A percentile compares a stretch with the other conserved stretches of the same genome.
Conservation (phyloP, 2,329 filamentous ascomycete genomes). For the Penicillium glabrum region DNA sequence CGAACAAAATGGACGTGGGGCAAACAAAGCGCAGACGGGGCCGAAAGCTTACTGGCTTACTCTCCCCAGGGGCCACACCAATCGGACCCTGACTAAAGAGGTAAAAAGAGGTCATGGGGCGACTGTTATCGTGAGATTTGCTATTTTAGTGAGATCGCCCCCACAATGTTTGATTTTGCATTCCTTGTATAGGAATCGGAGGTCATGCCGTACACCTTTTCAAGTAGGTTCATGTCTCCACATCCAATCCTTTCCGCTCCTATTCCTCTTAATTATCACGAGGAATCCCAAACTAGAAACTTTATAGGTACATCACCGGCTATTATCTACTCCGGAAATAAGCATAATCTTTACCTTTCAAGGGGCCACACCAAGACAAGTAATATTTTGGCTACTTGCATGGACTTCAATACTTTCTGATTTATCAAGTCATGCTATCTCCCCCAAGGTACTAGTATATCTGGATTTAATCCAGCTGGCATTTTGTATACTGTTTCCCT, state of each 20-base stretch:
- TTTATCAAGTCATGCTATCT: neutral
- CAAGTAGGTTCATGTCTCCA: neutral
- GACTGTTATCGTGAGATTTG: neutral
- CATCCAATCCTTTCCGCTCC: neutral
- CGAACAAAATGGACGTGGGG: slow-evolving; percentile 2
- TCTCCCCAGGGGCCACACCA: neutral
- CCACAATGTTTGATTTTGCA: neutral
- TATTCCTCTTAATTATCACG: neutral
- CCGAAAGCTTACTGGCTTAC: slow-evolving; percentile 5
- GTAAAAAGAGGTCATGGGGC: neutral
- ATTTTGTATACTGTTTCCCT: neutral
- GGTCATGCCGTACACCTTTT: neutral
- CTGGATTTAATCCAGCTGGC: neutral
- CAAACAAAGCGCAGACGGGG: neutral
- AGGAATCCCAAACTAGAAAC: neutral
- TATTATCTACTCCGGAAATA: neutral
- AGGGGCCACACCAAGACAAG: neutral
- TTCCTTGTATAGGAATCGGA: neutral
- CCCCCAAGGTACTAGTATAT: too few relatives aligned
- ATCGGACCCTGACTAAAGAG: neutral
- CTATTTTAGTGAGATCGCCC: neutral
- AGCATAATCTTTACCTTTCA: neutral
- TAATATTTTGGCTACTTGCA: neutral
- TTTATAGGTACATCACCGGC: neutral
- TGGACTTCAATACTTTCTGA: neutral